A percentile compares a stretch with the other conserved stretches of the same genome.
phyloP scores from a whole-genome alignment of 2,329 filamentous ascomycete species.

The Camillea tinctor region DNA sequence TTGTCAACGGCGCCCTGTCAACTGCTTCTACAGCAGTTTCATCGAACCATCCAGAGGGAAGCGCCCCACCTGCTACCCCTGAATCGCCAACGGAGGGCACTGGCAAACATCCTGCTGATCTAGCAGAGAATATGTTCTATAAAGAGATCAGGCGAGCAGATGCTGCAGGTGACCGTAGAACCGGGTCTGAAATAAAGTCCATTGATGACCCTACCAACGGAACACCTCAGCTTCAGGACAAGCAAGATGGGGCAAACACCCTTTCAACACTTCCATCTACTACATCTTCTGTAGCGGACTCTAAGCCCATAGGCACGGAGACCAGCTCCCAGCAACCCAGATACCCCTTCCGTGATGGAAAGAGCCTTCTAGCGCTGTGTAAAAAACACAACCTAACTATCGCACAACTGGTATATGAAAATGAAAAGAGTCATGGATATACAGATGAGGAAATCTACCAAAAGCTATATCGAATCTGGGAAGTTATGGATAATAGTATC shows the following conservation, averaged over 20 bases:
- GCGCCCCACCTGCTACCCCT: slow-evolving; percentile 13
- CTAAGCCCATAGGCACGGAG: slow-evolving; percentile 7
- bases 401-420: slow-evolving; percentile 51
- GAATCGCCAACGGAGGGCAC: slow-evolving; percentile 24
- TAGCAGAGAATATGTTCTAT: slow-evolving; percentile 52
- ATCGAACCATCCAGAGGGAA: slow-evolving; percentile 10
- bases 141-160: slow-evolving; percentile 48
- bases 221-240: slow-evolving; percentile 12
- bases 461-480: slow-evolving; percentile 49
- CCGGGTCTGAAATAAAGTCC: slow-evolving; percentile 42
- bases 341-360: slow-evolving; percentile 47
- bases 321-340: slow-evolving; percentile 36
- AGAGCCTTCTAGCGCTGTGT: slow-evolving; percentile 45
- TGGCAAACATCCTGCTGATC: slow-evolving; percentile 42
- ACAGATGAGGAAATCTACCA: slow-evolving; percentile 47
- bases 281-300: slow-evolving; percentile 12
- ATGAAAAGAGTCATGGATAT: slow-evolving; percentile 51
- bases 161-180: slow-evolving; percentile 45
- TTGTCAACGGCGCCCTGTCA: slow-evolving; percentile 50
- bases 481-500: slow-evolving; percentile 52
- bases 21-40: slow-evolving; percentile 34
- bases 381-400: slow-evolving; percentile 51
- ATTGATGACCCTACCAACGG: slow-evolving; percentile 26
- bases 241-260: not conserved
- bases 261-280: slow-evolving; percentile 4